phyloP scores from a whole-genome alignment of 106 monocot species.

The Agapanthus africanus region DNA sequence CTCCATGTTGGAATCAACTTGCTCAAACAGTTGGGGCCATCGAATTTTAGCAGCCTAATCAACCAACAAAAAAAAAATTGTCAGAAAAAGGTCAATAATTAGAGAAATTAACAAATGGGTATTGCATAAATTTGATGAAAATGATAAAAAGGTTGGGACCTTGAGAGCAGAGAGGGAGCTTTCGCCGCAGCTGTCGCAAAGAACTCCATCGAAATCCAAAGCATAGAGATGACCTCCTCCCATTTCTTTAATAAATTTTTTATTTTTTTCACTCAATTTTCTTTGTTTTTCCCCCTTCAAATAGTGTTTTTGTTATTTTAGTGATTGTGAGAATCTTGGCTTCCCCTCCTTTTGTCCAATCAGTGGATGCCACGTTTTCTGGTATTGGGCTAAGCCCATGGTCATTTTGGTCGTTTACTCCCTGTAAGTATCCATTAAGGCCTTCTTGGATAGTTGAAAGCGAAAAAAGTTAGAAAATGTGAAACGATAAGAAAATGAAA shows the following conservation, averaged over 20 bases:
- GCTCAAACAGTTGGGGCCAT: constrained; percentile 68
- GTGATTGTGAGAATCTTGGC: background rate
- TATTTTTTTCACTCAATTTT: background rate
- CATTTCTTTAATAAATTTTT: background rate
- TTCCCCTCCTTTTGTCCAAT: background rate
- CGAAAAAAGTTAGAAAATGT: too few species aligned
- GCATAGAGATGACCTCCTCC: constrained; percentile 71
- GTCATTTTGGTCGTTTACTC: too few species aligned
- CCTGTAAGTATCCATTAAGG: too few species aligned
- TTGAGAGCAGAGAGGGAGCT: constrained; percentile 94
- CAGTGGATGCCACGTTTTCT: background rate
- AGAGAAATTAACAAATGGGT: background rate
- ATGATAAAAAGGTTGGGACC: constrained; percentile 20
- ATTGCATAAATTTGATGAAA: background rate
- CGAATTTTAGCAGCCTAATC: constrained; percentile 79
- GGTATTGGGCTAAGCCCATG: too few species aligned
- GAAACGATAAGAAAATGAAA: too few species aligned
- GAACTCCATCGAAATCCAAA: constrained; percentile 92
- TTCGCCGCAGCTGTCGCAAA: constrained; percentile 99
- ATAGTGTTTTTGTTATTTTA: background rate
- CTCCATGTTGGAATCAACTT: constrained; percentile 49
- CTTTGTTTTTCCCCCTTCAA: background rate
- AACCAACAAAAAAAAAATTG: background rate
- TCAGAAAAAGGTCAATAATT: background rate
- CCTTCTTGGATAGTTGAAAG: too few species aligned